Percentiles rank a stretch among this genome's conserved stretches.
phyloP scores from a whole-genome alignment of 2,329 filamentous ascomycete genomes.

The Stachybotrys chartarum region DNA sequence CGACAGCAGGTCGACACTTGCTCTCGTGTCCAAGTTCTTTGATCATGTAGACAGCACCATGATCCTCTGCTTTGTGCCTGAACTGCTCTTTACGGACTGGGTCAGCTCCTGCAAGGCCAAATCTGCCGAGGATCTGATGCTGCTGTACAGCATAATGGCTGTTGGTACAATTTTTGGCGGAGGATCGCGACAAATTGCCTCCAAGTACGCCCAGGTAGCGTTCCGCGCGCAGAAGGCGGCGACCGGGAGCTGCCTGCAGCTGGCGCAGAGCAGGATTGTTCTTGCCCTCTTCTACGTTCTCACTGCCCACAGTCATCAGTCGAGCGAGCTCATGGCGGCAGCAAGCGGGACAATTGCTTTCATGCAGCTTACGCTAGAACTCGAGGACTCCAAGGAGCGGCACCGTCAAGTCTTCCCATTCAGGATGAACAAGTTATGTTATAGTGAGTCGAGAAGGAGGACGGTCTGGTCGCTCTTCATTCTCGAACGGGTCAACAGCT shows the following conservation, averaged over 20 bases:
- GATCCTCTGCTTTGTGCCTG: conserved; percentile 34
- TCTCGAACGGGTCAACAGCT: conserved; percentile 59
- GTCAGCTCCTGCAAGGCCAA: conserved; percentile 26
- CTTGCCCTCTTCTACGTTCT: conserved; percentile 61
- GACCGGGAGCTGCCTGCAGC: conserved; percentile 38
- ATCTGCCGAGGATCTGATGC: conserved; percentile 36
- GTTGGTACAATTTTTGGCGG: conserved; percentile 30
- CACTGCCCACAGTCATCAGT: conserved; percentile 48
- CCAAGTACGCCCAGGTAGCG: conserved; percentile 43
- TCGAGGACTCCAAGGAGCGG: conserved; percentile 36
- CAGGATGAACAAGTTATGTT: conserved; percentile 47
- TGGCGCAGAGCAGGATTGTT: conserved; percentile 61
- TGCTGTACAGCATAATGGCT: conserved; percentile 36
- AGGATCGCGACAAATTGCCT: conserved; percentile 27
- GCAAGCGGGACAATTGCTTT: conserved; percentile 53
- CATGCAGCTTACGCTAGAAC: conserved; percentile 58
- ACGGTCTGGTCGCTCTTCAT: conserved; percentile 68
- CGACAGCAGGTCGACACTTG: conserved; percentile 31
- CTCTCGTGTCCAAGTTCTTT: conserved; percentile 34
- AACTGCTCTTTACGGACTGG: conserved; percentile 31
- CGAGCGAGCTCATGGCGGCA: conserved; percentile 56
- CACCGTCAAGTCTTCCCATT: conserved; percentile 40
- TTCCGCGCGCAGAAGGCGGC: conserved; percentile 41
- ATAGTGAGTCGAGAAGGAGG: conserved; percentile 60
- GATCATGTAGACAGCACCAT: conserved; percentile 32